These are phyloP conservation scores for Aegilops umbellulata DNA, from an alignment of 176 grass and related monocot species.

Conservation along the genomic window DNA sequence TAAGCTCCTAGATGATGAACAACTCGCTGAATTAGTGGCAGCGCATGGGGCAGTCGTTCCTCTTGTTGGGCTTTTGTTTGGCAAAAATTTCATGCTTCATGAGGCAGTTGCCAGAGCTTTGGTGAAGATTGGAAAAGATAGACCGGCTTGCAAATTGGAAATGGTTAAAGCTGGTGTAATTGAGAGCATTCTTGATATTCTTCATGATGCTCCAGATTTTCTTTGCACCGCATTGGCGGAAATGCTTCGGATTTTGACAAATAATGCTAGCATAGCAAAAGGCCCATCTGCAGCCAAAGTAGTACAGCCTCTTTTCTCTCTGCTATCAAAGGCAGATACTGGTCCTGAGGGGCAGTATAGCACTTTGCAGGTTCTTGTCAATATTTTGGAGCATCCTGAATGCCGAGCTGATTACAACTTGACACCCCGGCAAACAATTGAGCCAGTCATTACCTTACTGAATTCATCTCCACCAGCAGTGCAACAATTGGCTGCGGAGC, in stretches of 20 bases:
- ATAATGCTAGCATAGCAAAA: slow-evolving; percentile 95
- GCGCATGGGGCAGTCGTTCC: slow-evolving; percentile 84
- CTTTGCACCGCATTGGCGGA: slow-evolving; percentile 83
- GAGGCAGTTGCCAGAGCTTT: slow-evolving; percentile 88
- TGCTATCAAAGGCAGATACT: slow-evolving; percentile 78
- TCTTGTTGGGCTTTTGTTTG: slow-evolving; percentile 92
- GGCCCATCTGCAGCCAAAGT: slow-evolving; percentile 97
- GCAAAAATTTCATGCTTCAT: slow-evolving; percentile 86
- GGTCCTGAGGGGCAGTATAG: slow-evolving; percentile 93
- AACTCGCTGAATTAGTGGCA: slow-evolving; percentile 87
- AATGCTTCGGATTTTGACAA: slow-evolving; percentile 97
- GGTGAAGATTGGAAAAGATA: slow-evolving; percentile 95
- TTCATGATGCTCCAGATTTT: slow-evolving; percentile 96
- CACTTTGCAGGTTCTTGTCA: slow-evolving; percentile 98
- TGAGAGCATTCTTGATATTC: slow-evolving; percentile 94
- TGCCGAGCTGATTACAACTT: slow-evolving; percentile 87
- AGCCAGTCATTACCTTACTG: slow-evolving; percentile 84
- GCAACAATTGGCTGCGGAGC: slow-evolving; percentile 92
- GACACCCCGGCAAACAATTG: slow-evolving; percentile 75
- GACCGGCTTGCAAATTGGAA: slow-evolving; percentile 94
- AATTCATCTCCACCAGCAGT: slow-evolving; percentile 90
- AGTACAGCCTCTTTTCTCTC: slow-evolving; percentile 85
- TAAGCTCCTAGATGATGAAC: slow-evolving; percentile 94
- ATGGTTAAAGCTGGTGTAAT: slow-evolving; percentile 97
- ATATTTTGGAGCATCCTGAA: slow-evolving; percentile 98